Evolutionary conservation across 148 eudicot genomes (phyloP).

Genomic region (Chenopodium formosanum): DNA sequence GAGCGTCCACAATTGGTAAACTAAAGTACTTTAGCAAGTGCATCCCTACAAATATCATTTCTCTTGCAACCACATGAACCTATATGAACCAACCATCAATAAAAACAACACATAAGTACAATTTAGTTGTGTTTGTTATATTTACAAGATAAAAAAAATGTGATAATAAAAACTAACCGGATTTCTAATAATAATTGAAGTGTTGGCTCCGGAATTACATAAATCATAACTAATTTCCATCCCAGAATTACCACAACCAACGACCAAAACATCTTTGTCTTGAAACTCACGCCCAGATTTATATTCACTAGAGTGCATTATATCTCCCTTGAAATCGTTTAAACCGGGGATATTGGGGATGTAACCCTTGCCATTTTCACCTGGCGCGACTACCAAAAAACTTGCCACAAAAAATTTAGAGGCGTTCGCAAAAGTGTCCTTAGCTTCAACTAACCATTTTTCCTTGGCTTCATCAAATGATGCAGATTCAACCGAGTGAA

Average conservation of each 20-base stretch:
- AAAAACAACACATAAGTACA: neutral
- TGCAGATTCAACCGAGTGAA: slow-evolving; percentile 29
- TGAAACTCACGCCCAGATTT: slow-evolving; percentile 31
- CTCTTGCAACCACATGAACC: slow-evolving; percentile 35
- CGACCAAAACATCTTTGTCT: slow-evolving; percentile 34
- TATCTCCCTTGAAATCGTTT: slow-evolving; percentile 27
- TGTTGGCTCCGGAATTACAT: slow-evolving; percentile 31
- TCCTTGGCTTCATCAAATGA: slow-evolving; percentile 14
- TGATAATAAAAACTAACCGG: slow-evolving; percentile 25
- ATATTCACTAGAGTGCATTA: slow-evolving; percentile 39
- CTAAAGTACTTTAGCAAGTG: slow-evolving; percentile 27
- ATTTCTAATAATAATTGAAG: slow-evolving; percentile 37
- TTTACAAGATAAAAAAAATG: too few relatives aligned
- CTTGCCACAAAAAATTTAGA: slow-evolving; percentile 18
- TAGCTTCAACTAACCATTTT: slow-evolving; percentile 32
- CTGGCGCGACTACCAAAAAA: slow-evolving; percentile 40
- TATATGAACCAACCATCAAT: neutral
- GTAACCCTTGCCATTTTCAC: slow-evolving; percentile 34
- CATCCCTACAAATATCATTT: slow-evolving; percentile 27
- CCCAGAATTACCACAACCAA: slow-evolving; percentile 52
- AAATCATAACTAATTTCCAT: slow-evolving; percentile 51
- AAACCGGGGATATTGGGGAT: slow-evolving; percentile 35
- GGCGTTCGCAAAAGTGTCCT: neutral
- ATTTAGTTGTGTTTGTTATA: neutral
- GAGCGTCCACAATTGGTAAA: slow-evolving; percentile 18